Percentiles rank a stretch among this genome's conserved stretches.
Conservation (phyloP, 805 yeast genomes). For the Hanseniaspora meyeri region DNA sequence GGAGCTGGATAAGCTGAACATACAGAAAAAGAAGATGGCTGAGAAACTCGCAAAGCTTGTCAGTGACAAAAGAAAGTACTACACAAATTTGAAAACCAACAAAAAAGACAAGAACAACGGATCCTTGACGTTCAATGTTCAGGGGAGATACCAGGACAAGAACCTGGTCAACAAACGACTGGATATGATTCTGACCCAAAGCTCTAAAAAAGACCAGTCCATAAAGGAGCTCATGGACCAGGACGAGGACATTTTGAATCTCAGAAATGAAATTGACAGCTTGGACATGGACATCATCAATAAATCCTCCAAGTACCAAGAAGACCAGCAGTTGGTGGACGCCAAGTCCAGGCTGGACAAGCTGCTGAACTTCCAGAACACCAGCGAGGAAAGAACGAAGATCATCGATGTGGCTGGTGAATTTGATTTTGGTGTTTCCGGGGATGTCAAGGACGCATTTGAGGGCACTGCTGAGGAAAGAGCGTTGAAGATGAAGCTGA, state of each 20-base stretch:
- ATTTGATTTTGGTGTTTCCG: slow-evolving; percentile 50
- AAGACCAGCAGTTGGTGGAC: slow-evolving; percentile 43
- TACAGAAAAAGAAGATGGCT: slow-evolving; percentile 24
- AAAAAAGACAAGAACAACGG: slow-evolving; percentile 6
- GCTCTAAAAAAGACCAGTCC: slow-evolving; percentile 25
- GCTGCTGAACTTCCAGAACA: slow-evolving; percentile 65
- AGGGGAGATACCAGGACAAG: slow-evolving; percentile 7
- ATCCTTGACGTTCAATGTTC: background rate
- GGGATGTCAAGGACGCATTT: slow-evolving; percentile 34
- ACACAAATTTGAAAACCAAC: slow-evolving; percentile 15
- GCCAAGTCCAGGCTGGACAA: slow-evolving; percentile 70
- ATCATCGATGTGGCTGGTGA: slow-evolving; percentile 91
- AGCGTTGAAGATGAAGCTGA: slow-evolving; percentile 75
- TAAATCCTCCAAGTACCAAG: background rate
- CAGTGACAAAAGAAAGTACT: slow-evolving; percentile 18
- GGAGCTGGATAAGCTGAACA: slow-evolving; percentile 38
- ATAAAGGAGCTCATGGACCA: slow-evolving; percentile 28
- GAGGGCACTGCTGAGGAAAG: slow-evolving; percentile 83
- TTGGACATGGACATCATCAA: background rate
- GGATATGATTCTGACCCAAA: slow-evolving; percentile 29
- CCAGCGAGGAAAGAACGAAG: slow-evolving; percentile 79
- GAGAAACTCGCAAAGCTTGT: slow-evolving; percentile 12
- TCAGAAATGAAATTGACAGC: slow-evolving; percentile 24
- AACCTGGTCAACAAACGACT: slow-evolving; percentile 38
- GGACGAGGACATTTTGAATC: slow-evolving; percentile 32